Evolutionary conservation across 208 protist genomes (phyloP), one percentile per base, ranked within the genome.

Genomic region (Phytomonas sp.): DNA sequence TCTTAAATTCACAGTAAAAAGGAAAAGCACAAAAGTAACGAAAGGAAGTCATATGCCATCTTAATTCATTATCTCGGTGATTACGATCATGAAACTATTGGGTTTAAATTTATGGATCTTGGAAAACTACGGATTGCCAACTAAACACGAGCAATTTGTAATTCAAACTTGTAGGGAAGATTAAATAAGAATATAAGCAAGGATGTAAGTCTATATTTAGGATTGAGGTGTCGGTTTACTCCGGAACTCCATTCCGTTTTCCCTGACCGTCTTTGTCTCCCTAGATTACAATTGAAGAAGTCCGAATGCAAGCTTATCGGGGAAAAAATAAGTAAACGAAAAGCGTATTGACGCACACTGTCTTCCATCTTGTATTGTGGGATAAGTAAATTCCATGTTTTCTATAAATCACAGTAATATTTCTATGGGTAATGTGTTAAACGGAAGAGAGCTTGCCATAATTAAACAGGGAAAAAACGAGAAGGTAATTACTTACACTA

Each of bases 341-440:
- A 40, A 40, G 36, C 36, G 36, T 40, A 4, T 40, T 40, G 36
- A 40, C 36, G 36, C 36, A 40, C 36, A 40, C 9, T 40, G 4
- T 40, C 9, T 40, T 9, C 9, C 4, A 8, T 51, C 6, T 69
- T 69, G 46, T 32, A 56, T 30, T 60, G 43, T 69, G 17, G 30
- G n/a, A n/a, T n/a, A n/a, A 53, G 9, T 26, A 40, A 40, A 40
- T 40, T 40, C 61, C 9, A 31, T 23, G 32, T 65, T 23, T 40
- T 65, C 36, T 62, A 62, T 62, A 32, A 17, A 17, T 62, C n/a
- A 62, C 11, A 72, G 32, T 64, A 33, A 28, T 29, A 59, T 8
- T 37, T 40, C 31, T 67, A 73, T 72, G 32, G 62, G 68, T 7
- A 34, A 9, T 56, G 51, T 46, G 8, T 66, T 76, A 71, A 66